These are phyloP conservation scores for Perilla frutescens DNA, from an alignment of 257 asterid genomes.

Conservation along the genomic window DNA sequence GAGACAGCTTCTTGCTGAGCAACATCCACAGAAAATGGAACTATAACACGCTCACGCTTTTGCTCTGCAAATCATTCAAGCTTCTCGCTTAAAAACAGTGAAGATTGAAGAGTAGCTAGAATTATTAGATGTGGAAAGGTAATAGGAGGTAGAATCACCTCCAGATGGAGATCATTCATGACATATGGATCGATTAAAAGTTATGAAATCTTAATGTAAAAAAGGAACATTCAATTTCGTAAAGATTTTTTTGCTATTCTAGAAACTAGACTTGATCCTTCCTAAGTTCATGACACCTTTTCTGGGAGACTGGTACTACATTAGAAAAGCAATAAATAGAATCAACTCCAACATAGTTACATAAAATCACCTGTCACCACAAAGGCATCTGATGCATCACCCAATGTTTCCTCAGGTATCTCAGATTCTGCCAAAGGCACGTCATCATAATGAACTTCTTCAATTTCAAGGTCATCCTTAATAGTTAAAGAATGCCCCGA, in stretches of 20 bases:
- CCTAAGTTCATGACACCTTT: conserved; percentile 22
- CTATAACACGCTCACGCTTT: conserved; percentile 52
- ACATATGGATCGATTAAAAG: not conserved
- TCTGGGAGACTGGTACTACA: not conserved
- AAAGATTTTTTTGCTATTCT: not conserved
- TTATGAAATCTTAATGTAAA: not conserved
- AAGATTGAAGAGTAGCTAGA: conserved; percentile 23
- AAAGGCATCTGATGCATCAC: conserved; percentile 41
- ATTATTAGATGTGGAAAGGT: conserved; percentile 12
- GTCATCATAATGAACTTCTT: conserved; percentile 45
- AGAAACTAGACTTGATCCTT: not conserved
- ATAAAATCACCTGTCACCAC: conserved; percentile 50
- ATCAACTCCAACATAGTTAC: conserved; percentile 19
- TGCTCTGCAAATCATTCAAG: conserved; percentile 35
- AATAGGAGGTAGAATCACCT: not conserved
- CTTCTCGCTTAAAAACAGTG: conserved; percentile 42
- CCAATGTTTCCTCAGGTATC: conserved; percentile 40
- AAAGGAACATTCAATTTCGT: conserved; percentile 1
- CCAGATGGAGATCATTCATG: not conserved
- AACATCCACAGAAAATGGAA: conserved; percentile 73
- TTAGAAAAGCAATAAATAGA: not conserved
- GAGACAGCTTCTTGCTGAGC: conserved; percentile 82
- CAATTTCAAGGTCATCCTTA: conserved; percentile 37
- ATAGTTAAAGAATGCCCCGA: conserved; percentile 39
- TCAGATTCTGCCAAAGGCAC: conserved; percentile 41